Conservation (phyloP, 1,284 basidiomycete genomes). For the Tilletia indica region DNA sequence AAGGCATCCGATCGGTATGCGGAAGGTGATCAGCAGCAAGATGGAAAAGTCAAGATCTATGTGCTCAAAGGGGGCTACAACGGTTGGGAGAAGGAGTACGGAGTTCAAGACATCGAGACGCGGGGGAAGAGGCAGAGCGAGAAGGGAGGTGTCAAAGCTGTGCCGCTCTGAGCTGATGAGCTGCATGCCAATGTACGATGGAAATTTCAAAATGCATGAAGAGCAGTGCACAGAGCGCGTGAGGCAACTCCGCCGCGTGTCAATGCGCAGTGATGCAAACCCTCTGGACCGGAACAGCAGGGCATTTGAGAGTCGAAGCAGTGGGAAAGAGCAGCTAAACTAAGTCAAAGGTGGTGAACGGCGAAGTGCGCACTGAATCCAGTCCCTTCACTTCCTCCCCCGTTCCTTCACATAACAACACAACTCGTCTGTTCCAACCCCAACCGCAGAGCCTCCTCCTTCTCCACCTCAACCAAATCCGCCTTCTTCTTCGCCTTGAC, state of each 20-base stretch:
- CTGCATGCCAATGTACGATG: background rate
- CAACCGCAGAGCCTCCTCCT: background rate
- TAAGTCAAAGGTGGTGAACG: too few species aligned
- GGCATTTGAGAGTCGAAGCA: too few species aligned
- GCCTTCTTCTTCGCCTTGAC: background rate
- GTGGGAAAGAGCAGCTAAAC: too few species aligned
- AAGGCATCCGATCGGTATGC: background rate
- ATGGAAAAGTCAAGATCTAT: background rate
- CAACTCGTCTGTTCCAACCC: constrained; percentile 1
- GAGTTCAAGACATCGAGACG: background rate
- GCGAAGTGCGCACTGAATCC: too few species aligned
- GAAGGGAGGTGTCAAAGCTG: background rate
- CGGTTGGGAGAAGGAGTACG: constrained; percentile 5
- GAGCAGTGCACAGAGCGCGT: too few species aligned
- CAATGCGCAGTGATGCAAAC: too few species aligned
- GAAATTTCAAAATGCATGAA: too few species aligned
- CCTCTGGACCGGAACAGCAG: background rate
- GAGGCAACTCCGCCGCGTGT: too few species aligned
- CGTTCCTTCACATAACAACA: background rate
- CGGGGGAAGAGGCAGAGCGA: background rate
- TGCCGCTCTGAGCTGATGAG: constrained; percentile 10
- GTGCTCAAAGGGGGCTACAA: constrained; percentile 7
- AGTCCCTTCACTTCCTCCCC: background rate
- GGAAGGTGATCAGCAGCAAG: background rate
- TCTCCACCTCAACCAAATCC: background rate